phyloP scores from a whole-genome alignment of 2,329 filamentous ascomycete genomes.

The Botryotinia calthae region DNA sequence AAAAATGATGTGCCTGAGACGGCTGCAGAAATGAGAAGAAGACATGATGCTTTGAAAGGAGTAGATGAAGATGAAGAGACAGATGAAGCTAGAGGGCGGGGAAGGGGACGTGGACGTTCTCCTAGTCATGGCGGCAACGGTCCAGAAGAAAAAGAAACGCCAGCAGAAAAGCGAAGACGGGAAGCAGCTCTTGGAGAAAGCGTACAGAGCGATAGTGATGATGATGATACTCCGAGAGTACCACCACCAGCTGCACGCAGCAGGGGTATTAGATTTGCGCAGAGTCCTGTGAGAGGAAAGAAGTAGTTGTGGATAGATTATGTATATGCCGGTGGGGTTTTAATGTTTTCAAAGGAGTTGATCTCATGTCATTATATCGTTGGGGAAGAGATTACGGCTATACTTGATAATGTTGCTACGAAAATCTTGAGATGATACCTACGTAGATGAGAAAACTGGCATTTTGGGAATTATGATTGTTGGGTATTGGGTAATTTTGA shows the following conservation, averaged over 20 bases:
- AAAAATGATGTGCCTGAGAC: slow-evolving; percentile 25
- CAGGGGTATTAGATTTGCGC: slow-evolving; percentile 38
- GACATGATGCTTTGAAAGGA: slow-evolving; percentile 52
- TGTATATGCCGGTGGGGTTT: not conserved
- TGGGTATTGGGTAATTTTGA: not conserved
- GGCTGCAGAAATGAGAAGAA: slow-evolving; percentile 56
- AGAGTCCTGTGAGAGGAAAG: slow-evolving; percentile 36
- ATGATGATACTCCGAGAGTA: slow-evolving; percentile 37
- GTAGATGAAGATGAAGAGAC: slow-evolving; percentile 43
- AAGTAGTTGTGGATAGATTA: not conserved
- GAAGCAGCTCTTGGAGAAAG: slow-evolving; percentile 69
- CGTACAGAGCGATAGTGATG: slow-evolving; percentile 29
- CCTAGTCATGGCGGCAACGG: not conserved
- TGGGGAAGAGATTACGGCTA: not conserved
- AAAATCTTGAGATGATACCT: slow-evolving; percentile 9
- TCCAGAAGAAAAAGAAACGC: slow-evolving; percentile 53
- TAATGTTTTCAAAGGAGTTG: slow-evolving; percentile 8
- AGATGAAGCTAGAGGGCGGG: slow-evolving; percentile 25
- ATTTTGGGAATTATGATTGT: slow-evolving; percentile 4
- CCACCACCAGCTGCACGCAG: slow-evolving; percentile 32
- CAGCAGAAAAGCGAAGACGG: slow-evolving; percentile 69
- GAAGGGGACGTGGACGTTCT: slow-evolving; percentile 46
- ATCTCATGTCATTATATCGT: not conserved
- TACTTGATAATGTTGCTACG: slow-evolving; percentile 10
- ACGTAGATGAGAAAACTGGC: not conserved